Percentiles rank a stretch among this genome's conserved stretches.
Evolutionary conservation across 1,284 basidiomycete genomes (phyloP).

Genomic region (Austroboletus rostrupii): DNA sequence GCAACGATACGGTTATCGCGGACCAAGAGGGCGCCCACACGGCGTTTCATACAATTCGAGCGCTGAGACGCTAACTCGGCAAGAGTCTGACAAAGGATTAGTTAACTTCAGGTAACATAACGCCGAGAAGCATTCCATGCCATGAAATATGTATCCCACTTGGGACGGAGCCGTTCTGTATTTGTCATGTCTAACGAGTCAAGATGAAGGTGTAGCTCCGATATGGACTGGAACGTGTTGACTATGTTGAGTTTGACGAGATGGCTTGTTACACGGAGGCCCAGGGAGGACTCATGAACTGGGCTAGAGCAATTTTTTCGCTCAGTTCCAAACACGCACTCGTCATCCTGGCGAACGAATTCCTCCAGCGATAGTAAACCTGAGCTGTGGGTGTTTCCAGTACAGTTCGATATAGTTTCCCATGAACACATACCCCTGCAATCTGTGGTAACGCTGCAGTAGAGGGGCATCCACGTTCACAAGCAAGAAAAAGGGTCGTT

Average conservation of each 20-base stretch:
- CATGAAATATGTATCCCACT: slow-evolving; percentile 97
- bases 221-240: slow-evolving; percentile 64
- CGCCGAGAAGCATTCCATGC: slow-evolving; percentile 36
- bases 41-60: slow-evolving; percentile 97
- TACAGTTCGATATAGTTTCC: neutral
- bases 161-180: slow-evolving; percentile 73
- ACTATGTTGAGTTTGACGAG: slow-evolving; percentile 63
- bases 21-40: slow-evolving; percentile 91
- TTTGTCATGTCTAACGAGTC: slow-evolving; percentile 68
- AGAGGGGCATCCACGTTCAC: slow-evolving; percentile 86
- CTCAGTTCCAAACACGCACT: slow-evolving; percentile 46
- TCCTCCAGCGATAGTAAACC: slow-evolving; percentile 54
- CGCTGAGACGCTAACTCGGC: slow-evolving; percentile 83
- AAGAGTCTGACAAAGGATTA: slow-evolving; percentile 54
- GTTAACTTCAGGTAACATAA: slow-evolving; percentile 4
- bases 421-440: slow-evolving; percentile 40
- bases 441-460: slow-evolving; percentile 52
- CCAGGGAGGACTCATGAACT: slow-evolving; percentile 17
- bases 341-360: slow-evolving; percentile 65
- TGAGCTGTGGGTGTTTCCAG: slow-evolving; percentile 18
- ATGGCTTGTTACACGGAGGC: slow-evolving; percentile 43
- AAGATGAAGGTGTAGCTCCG: slow-evolving; percentile 60
- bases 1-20: slow-evolving; percentile 84
- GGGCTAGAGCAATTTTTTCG: neutral
- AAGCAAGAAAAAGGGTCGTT: slow-evolving; percentile 89